Evolutionary conservation across 1,284 basidiomycete species (phyloP).

Genomic region (Phellinidium pouzarii): DNA sequence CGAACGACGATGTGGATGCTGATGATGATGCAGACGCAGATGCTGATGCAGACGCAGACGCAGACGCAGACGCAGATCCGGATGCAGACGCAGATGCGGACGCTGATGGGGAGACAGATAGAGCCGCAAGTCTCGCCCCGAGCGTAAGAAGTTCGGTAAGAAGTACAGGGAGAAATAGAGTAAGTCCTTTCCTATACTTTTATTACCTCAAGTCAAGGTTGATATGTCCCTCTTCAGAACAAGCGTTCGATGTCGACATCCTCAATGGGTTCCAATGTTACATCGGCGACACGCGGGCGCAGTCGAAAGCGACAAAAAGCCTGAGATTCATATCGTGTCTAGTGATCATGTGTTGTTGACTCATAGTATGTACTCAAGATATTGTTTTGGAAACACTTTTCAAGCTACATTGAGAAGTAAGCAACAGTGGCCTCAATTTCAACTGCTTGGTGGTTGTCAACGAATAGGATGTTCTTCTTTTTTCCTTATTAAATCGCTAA

Average conservation of each 20-base stretch:
- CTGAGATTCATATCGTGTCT: background rate
- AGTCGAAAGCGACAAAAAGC: slow-evolving; percentile 17
- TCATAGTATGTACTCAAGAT: no score
- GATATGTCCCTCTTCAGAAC: slow-evolving; percentile 7
- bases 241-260: slow-evolving; percentile 21
- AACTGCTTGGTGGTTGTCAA: no score
- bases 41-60: slow-evolving; percentile 27
- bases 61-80: slow-evolving; percentile 31
- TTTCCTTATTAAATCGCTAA: no score
- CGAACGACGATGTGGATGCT: slow-evolving; percentile 26
- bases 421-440: no score
- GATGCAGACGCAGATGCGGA: slow-evolving; percentile 41
- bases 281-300: slow-evolving; percentile 16
- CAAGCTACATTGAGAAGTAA: no score
- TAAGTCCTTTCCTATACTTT: slow-evolving; percentile 27
- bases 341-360: background rate
- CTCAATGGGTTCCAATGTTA: slow-evolving; percentile 20
- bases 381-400: no score
- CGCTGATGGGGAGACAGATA: slow-evolving; percentile 54
- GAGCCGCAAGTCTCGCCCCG: slow-evolving; percentile 26
- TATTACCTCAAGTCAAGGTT: background rate
- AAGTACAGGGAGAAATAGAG: slow-evolving; percentile 49
- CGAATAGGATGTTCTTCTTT: no score
- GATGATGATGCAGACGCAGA: slow-evolving; percentile 24
- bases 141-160: slow-evolving; percentile 25